phyloP scores from a whole-genome alignment of 179 eudicot species.

The Patellifolia procumbens region DNA sequence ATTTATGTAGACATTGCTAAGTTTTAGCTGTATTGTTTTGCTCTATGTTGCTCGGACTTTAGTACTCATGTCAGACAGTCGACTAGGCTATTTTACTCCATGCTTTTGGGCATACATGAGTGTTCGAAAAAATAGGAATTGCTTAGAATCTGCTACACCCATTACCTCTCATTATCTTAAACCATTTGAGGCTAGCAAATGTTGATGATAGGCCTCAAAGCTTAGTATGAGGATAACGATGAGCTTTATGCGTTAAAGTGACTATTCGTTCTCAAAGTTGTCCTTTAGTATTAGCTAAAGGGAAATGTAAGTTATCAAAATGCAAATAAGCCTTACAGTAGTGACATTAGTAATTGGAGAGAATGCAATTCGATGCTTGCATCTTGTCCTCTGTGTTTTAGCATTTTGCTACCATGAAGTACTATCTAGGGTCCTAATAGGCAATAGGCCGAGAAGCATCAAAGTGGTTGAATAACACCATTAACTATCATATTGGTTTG shows the following conservation, averaged over 20 bases:
- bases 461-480: background rate
- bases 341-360: background rate
- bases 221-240: background rate
- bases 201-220: background rate
- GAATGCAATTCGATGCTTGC: background rate
- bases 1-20: too few species aligned
- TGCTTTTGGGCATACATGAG: too few species aligned
- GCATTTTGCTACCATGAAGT: background rate
- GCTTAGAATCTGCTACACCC: too few species aligned
- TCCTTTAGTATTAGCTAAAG: background rate
- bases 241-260: too few species aligned
- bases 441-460: background rate
- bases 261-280: background rate
- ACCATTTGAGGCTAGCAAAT: background rate
- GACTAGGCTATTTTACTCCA: too few species aligned
- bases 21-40: too few species aligned
- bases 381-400: background rate
- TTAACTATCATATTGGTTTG: background rate
- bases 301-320: background rate
- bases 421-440: slow-evolving; percentile 1
- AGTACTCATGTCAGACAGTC: too few species aligned
- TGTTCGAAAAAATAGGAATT: too few species aligned
- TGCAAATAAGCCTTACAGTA: background rate
- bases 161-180: too few species aligned
- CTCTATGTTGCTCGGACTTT: too few species aligned